phyloP scores from a whole-genome alignment of 306 rosid genomes.

The Dryas alaskensis region DNA sequence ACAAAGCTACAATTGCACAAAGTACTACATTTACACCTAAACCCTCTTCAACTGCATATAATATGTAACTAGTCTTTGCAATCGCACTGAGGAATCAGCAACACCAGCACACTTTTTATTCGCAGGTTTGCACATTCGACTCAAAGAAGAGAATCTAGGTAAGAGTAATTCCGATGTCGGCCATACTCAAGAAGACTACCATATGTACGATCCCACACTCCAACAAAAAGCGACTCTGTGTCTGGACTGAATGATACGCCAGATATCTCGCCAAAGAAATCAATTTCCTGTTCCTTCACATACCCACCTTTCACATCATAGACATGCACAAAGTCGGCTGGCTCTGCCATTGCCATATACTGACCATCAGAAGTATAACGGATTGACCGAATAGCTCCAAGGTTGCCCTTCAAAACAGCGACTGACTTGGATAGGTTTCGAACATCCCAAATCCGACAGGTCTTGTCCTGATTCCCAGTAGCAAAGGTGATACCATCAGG shows the following conservation, averaged over 20 bases:
- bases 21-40: slow-evolving; percentile 42
- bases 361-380: slow-evolving; percentile 77
- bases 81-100: slow-evolving; percentile 10
- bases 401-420: slow-evolving; percentile 77
- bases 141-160: slow-evolving; percentile 57
- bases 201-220: slow-evolving; percentile 84
- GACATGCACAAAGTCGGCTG: slow-evolving; percentile 88
- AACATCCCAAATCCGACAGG: slow-evolving; percentile 82
- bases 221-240: slow-evolving; percentile 76
- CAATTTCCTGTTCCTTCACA: slow-evolving; percentile 75
- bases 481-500: slow-evolving; percentile 71
- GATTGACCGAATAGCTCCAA: slow-evolving; percentile 82
- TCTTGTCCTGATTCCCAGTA: slow-evolving; percentile 92
- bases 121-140: slow-evolving; percentile 12
- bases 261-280: slow-evolving; percentile 87
- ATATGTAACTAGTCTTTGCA: slow-evolving; percentile 25
- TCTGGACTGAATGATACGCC: slow-evolving; percentile 95
- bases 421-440: slow-evolving; percentile 76
- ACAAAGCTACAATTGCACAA: slow-evolving; percentile 28
- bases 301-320: slow-evolving; percentile 69
- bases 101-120: slow-evolving; percentile 27
- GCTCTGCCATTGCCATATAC: slow-evolving; percentile 87
- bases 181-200: slow-evolving; percentile 86
- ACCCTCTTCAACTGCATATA: slow-evolving; percentile 26
- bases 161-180: slow-evolving; percentile 50